Base-by-base conservation (phyloP, 2,329 filamentous ascomycete genomes). In the Talaromyces marneffei region DNA sequence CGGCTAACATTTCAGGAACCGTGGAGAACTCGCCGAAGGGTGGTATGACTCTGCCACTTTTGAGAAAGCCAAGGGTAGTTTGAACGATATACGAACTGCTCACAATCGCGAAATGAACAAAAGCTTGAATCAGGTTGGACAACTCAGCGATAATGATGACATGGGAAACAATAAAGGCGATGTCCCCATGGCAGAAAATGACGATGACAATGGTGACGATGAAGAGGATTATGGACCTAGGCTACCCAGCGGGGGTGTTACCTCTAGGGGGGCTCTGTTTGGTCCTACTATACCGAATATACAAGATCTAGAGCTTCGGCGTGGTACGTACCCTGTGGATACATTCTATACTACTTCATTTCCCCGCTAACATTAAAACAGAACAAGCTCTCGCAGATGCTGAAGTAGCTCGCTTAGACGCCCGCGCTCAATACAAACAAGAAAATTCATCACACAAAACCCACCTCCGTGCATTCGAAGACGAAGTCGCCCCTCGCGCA, bases 31-130 rank as follows among this genome's bases (percentile, higher is more conserved):
- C 65, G 88, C 90, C 4, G 88, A 93, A 74, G 91, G 91, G 52
- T 99, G 93, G 93, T 99, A 97, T 75, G 91, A 95, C 70, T 89
- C 92, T 7, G 83, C 83, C 62, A 89, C 86, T 65, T 85, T 90
- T 64, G 73, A 80, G 65, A 81, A 77, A 60, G 83, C 82, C 18
- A 52, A 42, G 35, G 56, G 48, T 35, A 37, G 54, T 10, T 57
- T 61, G 42, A 42, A 52, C 25, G 39, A 61, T 44, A 12, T n/a
- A 31, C 37, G 55, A 33, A 10, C 16, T 20, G 39, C 16, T 20
- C n/a, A 37, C 12, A 27, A 42, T 4, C 20, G 55, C 5, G n/a
- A 25, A 35, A 42, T 9, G 14, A 46, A 4, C 33, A 44, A 46
- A 33, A 25, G 5, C 5, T 50, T 18, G 23, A 20, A 33, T 55